Evolutionary conservation across 208 protist genomes (phyloP), one percentile per base, ranked within the genome.

Genomic region (Acanthamoeba healyi): DNA sequence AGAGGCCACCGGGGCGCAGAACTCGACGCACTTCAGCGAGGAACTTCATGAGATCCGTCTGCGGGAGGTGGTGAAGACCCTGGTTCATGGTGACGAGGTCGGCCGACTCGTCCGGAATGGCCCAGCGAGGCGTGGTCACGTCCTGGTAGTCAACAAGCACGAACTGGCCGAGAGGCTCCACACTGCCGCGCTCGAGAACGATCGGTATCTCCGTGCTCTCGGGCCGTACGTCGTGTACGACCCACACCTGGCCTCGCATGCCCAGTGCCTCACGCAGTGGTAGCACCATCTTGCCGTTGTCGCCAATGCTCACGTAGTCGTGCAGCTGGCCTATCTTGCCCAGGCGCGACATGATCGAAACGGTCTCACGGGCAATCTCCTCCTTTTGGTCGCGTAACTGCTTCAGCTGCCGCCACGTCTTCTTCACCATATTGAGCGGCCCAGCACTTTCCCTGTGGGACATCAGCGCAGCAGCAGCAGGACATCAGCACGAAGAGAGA

Each of bases 11-110:
- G 26, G 95, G 95, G 19, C 96, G 67, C 46, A 97, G 81, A 9
- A 97, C 54, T 17, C 95, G 65, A 44, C 42, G 42, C 29, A 96
- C 95, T 24, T 94, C 61, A 9, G 70, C 6, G 10, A 97, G 89
- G 36, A 96, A 96, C 29, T 40, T 34, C 7, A 79, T 4, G 24
- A 97, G 34, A 44, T 94, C 34, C 22, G 36, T 54, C 36, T 74
- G 92, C n/a, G 95, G 95, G 2, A 96, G 40, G 67, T 97, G 96
- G 74, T 97, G 96, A 24, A 97, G 67, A 58, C 96, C 96, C 54
- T 95, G 91, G 34, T 92, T 93, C 12, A 96, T 91, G 4, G 96
- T 97, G 0, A 97, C 95, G 3, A 97, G 84, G 61, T 97, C 96
- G 24, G 67, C 49, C 22, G 70, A 94, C 24, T 93, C 46, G 29